Evolutionary conservation across 257 asterid genomes (phyloP).

Genomic region (Cruciata laevipes): DNA sequence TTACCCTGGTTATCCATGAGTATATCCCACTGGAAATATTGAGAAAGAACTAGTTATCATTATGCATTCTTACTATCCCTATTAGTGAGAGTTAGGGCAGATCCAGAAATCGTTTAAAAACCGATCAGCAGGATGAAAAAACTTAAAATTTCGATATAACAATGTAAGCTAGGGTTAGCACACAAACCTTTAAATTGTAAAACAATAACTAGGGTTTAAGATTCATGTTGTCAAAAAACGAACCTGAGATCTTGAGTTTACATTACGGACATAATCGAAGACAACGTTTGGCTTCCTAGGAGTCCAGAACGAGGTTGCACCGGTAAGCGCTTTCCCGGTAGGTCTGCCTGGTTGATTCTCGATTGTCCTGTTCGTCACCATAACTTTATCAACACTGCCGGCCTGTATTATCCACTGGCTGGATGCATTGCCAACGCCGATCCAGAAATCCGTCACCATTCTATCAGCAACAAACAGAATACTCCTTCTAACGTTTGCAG

Average conservation of each 20-base stretch:
- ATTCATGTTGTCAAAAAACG: not conserved
- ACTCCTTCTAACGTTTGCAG: constrained; percentile 28
- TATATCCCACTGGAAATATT: constrained; percentile 70
- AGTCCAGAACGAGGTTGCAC: constrained; percentile 32
- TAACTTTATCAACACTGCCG: constrained; percentile 24
- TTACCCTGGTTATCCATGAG: constrained; percentile 60
- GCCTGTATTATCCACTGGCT: constrained; percentile 30
- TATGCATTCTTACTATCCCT: too few relatives aligned
- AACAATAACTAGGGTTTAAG: too few relatives aligned
- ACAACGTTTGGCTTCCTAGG: constrained; percentile 24
- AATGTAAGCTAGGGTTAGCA: too few relatives aligned
- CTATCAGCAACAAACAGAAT: constrained; percentile 32
- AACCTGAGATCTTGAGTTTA: constrained; percentile 33
- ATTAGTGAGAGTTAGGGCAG: too few relatives aligned
- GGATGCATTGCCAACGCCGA: constrained; percentile 28
- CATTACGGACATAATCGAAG: constrained; percentile 27
- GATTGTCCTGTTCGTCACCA: constrained; percentile 26
- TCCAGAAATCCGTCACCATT: constrained; percentile 30
- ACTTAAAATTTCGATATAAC: too few relatives aligned
- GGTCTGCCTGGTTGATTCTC: constrained; percentile 34
- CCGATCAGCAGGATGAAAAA: too few relatives aligned
- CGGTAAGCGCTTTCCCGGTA: constrained; percentile 25
- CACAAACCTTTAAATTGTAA: too few relatives aligned
- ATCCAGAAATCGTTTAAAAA: too few relatives aligned
- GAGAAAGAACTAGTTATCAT: not conserved